Evolutionary conservation across 306 rosid genomes (phyloP).

Genomic region (Cucurbita moschata): DNA sequence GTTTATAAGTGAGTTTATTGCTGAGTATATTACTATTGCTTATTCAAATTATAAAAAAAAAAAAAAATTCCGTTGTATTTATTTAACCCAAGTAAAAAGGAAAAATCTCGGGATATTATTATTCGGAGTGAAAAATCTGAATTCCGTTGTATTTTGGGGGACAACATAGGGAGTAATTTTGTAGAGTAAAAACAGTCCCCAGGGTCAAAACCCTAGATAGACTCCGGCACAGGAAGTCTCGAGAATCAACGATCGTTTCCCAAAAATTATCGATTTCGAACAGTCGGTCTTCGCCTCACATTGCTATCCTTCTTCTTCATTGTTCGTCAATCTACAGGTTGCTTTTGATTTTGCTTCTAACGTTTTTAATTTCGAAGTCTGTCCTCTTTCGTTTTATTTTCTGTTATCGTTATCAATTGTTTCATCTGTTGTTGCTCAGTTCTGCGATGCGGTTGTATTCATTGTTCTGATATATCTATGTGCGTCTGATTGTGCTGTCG

Average conservation of each 20-base stretch:
- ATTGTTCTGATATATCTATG: neutral
- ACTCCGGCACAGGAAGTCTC: neutral
- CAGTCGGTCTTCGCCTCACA: neutral
- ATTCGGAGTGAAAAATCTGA: too few relatives aligned
- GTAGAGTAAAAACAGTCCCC: neutral
- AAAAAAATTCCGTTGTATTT: too few relatives aligned
- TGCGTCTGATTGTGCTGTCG: neutral
- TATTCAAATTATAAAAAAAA: too few relatives aligned
- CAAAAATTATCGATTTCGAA: neutral
- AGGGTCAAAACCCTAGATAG: conserved; percentile 6
- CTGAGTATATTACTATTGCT: too few relatives aligned
- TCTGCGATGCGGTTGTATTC: neutral
- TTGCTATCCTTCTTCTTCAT: neutral
- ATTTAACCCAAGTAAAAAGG: too few relatives aligned
- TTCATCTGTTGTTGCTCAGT: neutral
- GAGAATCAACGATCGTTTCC: neutral
- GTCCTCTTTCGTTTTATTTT: neutral
- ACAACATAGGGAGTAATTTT: too few relatives aligned
- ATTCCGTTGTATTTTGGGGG: too few relatives aligned
- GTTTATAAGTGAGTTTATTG: too few relatives aligned
- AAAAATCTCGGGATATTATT: too few relatives aligned
- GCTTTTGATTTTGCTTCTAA: neutral
- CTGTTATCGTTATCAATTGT: neutral
- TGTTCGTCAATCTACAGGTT: neutral
- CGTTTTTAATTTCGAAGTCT: neutral